Evolutionary conservation across 1,284 basidiomycete species (phyloP).

Genomic region (Ganoderma boninense): DNA sequence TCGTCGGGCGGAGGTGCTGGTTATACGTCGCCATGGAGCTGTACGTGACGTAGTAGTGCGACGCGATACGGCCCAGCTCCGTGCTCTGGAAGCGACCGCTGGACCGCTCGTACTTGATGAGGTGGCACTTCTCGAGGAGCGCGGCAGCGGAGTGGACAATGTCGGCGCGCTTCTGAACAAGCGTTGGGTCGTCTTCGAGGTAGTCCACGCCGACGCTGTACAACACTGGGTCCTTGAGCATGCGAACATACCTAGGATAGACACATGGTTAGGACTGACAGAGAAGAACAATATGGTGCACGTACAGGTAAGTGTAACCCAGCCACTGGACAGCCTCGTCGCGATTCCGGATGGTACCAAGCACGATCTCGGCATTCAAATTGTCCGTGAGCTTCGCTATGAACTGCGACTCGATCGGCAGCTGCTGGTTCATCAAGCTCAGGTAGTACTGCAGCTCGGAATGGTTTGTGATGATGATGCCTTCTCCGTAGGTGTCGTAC

Average conservation of each 20-base stretch:
- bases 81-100: slow-evolving; percentile 92
- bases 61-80: slow-evolving; percentile 94
- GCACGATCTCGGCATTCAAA: slow-evolving; percentile 96
- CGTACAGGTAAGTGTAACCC: slow-evolving; percentile 93
- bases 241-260: no score
- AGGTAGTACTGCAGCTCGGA: slow-evolving; percentile 97
- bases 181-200: slow-evolving; percentile 82
- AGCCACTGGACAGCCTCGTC: slow-evolving; percentile 99
- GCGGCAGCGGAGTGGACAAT: slow-evolving; percentile 95
- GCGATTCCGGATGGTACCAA: slow-evolving; percentile 94
- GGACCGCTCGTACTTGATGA: slow-evolving; percentile 93
- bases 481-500: slow-evolving; percentile 97
- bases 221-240: slow-evolving; percentile 90
- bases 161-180: slow-evolving; percentile 95
- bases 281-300: no score
- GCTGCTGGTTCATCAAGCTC: slow-evolving; percentile 92
- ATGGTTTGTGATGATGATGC: slow-evolving; percentile 99
- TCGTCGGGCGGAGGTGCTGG: slow-evolving; percentile 89
- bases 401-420: slow-evolving; percentile 97
- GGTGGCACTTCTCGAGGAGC: slow-evolving; percentile 92
- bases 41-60: slow-evolving; percentile 97
- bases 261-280: no score
- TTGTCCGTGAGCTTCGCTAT: slow-evolving; percentile 95
- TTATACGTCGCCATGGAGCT: slow-evolving; percentile 98
- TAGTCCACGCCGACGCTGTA: slow-evolving; percentile 95